Conservation (phyloP, 1,284 basidiomycete species). For the Peniophora sp. region DNA sequence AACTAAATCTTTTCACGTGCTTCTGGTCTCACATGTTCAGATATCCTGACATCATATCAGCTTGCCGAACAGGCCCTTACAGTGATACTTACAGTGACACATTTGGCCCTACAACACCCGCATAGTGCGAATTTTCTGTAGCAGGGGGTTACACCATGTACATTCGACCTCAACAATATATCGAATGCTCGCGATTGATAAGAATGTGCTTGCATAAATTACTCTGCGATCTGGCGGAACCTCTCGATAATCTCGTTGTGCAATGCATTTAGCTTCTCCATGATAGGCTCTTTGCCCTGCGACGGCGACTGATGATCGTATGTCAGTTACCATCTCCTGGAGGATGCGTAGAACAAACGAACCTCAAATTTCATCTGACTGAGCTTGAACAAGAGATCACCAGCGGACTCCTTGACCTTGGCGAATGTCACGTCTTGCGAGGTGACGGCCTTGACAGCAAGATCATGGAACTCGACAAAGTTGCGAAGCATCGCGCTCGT, state of each 20-base stretch:
- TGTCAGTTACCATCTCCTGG: conserved; percentile 11
- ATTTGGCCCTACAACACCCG: no score
- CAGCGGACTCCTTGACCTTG: conserved; percentile 83
- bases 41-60: no score
- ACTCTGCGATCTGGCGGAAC: conserved; percentile 82
- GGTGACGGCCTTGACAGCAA: conserved; percentile 79
- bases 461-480: conserved; percentile 92
- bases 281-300: conserved; percentile 77
- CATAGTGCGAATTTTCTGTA: no score
- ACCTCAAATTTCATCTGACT: conserved; percentile 99
- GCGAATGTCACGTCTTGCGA: conserved; percentile 88
- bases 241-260: conserved; percentile 84
- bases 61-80: no score
- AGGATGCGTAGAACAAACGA: conserved; percentile 15
- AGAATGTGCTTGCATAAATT: no score
- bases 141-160: no score
- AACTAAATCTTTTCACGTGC: no score
- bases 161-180: no score
- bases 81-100: no score
- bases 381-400: conserved; percentile 90
- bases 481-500: conserved; percentile 94
- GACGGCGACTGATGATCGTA: conserved; percentile 58
- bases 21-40: no score
- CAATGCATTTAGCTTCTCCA: conserved; percentile 72
- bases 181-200: no score